A percentile compares a stretch with the other conserved stretches of the same genome.
Evolutionary conservation across 345 rosid species (phyloP).

Genomic region (Syzygium aqueum): DNA sequence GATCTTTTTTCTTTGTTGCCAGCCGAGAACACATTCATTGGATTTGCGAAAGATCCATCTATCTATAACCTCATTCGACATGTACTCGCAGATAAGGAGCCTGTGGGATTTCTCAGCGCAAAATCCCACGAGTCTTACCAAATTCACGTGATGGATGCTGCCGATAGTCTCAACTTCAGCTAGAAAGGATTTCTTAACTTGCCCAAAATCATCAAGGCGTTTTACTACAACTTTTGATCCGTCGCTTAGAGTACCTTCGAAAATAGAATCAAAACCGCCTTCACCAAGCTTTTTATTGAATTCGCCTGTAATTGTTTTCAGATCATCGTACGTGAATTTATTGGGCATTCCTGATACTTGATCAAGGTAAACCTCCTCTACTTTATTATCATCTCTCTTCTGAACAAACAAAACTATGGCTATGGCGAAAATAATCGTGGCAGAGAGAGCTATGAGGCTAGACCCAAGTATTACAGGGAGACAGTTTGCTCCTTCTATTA

Average conservation of each 20-base stretch:
- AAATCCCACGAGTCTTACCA: slow-evolving; percentile 19
- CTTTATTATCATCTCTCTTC: not conserved
- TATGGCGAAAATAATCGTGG: not conserved
- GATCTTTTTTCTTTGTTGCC: slow-evolving; percentile 21
- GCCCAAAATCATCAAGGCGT: slow-evolving; percentile 11
- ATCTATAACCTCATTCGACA: slow-evolving; percentile 19
- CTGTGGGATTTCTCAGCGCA: slow-evolving; percentile 16
- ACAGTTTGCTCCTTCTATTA: not conserved
- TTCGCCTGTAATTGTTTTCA: not conserved
- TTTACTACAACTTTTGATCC: slow-evolving; percentile 20
- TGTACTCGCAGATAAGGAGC: slow-evolving; percentile 19
- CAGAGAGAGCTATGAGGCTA: not conserved
- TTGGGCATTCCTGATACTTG: not conserved
- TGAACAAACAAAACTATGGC: not conserved
- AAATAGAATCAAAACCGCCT: slow-evolving; percentile 9
- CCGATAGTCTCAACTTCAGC: slow-evolving; percentile 21
- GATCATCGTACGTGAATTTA: not conserved
- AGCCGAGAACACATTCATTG: slow-evolving; percentile 2
- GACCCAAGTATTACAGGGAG: not conserved
- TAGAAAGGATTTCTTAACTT: slow-evolving; percentile 15
- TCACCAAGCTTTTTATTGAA: no score
- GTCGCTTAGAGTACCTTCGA: slow-evolving; percentile 4
- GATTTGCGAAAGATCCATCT: slow-evolving; percentile 14
- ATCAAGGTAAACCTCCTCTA: not conserved
- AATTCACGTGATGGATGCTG: slow-evolving; percentile 19